A percentile compares a stretch with the other conserved stretches of the same genome.
These are phyloP conservation scores for Sergeia podlipaevii DNA, from an alignment of 208 protist genomes.

Conservation along the genomic window DNA sequence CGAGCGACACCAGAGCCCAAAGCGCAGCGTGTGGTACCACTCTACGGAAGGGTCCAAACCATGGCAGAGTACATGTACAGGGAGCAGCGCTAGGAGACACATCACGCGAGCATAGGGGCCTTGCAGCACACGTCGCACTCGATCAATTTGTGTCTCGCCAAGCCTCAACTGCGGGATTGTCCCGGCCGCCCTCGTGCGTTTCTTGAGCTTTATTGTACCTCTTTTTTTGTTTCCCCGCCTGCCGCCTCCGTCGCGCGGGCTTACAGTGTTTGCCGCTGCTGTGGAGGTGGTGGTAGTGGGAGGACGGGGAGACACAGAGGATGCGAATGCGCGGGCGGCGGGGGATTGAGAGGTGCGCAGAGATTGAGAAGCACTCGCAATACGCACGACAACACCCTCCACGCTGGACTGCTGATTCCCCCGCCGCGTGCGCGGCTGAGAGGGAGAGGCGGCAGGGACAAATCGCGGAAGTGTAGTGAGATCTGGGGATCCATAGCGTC, in stretches of 20 bases:
- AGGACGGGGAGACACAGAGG: too few relatives aligned
- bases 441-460: too few relatives aligned
- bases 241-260: not conserved
- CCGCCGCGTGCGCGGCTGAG: too few relatives aligned
- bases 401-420: too few relatives aligned
- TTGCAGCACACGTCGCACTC: conserved; percentile 14
- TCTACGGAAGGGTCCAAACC: conserved; percentile 14
- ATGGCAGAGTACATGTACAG: conserved; percentile 23
- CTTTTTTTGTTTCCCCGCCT: too few relatives aligned
- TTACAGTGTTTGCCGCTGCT: not conserved
- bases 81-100: conserved; percentile 15
- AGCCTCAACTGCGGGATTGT: conserved; percentile 10
- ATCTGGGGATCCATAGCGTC: too few relatives aligned
- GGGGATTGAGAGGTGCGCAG: too few relatives aligned
- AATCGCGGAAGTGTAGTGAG: too few relatives aligned
- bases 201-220: too few relatives aligned
- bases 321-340: too few relatives aligned
- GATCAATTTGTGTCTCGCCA: conserved; percentile 10
- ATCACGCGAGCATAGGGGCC: conserved; percentile 19
- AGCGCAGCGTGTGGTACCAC: conserved; percentile 12
- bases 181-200: not conserved
- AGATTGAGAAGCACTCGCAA: too few relatives aligned
- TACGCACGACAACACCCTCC: too few relatives aligned
- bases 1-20: conserved; percentile 21
- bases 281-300: not conserved